phyloP scores from a whole-genome alignment of 2,329 filamentous ascomycete genomes.

The Aspergillus jensenii region DNA sequence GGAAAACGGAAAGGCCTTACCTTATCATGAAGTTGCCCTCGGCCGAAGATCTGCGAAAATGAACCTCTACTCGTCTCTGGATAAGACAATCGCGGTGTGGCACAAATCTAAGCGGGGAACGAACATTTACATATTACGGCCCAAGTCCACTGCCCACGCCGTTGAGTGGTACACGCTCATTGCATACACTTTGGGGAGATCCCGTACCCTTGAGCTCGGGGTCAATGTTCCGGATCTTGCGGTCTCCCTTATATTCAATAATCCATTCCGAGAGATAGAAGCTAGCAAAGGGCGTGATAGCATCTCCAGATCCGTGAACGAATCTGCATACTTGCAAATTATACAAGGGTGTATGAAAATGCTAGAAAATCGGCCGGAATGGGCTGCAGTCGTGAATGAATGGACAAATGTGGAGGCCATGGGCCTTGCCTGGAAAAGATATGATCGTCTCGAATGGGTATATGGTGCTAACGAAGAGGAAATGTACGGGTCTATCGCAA shows the following conservation, averaged over 20 bases:
- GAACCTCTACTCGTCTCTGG: constrained; percentile 65
- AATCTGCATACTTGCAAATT: constrained; percentile 56
- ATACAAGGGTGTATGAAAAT: constrained; percentile 60
- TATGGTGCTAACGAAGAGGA: constrained; percentile 64
- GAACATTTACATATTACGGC: constrained; percentile 62
- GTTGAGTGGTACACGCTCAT: constrained; percentile 71
- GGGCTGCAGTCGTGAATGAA: constrained; percentile 57
- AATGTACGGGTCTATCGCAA: constrained; percentile 69
- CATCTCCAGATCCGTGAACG: constrained; percentile 47
- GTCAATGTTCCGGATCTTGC: constrained; percentile 64
- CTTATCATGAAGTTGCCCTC: constrained; percentile 59
- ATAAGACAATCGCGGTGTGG: constrained; percentile 68
- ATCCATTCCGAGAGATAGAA: constrained; percentile 58
- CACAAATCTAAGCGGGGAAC: constrained; percentile 54
- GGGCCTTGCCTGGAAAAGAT: constrained; percentile 68
- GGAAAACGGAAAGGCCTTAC: constrained; percentile 53
- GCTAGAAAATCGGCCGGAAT: constrained; percentile 57
- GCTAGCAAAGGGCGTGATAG: constrained; percentile 42
- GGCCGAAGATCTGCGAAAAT: constrained; percentile 54
- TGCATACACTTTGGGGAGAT: constrained; percentile 59
- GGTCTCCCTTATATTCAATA: constrained; percentile 57
- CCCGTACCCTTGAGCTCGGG: constrained; percentile 55
- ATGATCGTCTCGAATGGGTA: constrained; percentile 68
- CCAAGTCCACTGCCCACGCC: constrained; percentile 60
- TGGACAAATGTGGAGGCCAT: constrained; percentile 61